Percentiles rank a stretch among this genome's conserved stretches.
Conservation (phyloP, 176 grass and related monocot genomes). For the Ampelocalamus luodianensis region DNA sequence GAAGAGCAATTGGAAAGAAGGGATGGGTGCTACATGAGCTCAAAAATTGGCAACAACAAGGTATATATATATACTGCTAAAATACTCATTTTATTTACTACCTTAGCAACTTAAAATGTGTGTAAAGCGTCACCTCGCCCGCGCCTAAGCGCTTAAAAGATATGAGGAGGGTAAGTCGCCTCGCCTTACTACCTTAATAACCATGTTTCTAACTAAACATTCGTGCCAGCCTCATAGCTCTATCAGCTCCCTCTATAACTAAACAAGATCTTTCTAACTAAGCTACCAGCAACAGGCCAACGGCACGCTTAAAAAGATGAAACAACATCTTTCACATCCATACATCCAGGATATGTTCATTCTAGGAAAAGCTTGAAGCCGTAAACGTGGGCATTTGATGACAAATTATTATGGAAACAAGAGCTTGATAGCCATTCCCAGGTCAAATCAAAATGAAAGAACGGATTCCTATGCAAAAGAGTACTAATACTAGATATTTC, state of each 20-base stretch:
- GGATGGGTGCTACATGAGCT: too few species aligned
- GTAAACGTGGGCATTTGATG: neutral
- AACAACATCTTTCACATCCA: neutral
- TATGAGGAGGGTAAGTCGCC: too few species aligned
- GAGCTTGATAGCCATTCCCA: neutral
- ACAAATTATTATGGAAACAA: conserved; percentile 33
- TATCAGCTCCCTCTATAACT: neutral
- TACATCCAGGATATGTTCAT: neutral
- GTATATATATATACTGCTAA: too few species aligned
- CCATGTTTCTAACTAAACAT: neutral
- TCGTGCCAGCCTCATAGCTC: neutral
- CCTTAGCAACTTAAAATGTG: too few species aligned
- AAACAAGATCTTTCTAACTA: neutral
- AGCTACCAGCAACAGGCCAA: neutral
- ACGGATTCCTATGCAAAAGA: neutral
- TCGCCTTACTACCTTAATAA: too few species aligned
- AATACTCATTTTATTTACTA: too few species aligned
- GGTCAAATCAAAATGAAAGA: neutral
- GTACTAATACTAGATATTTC: conserved; percentile 11
- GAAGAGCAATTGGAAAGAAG: too few species aligned
- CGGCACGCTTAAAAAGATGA: neutral
- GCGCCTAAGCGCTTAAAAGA: too few species aligned
- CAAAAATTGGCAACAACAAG: too few species aligned
- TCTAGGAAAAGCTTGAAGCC: neutral
- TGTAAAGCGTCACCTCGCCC: too few species aligned